Base-by-base conservation (phyloP, 2,329 filamentous ascomycete genomes). In the Phaeosphaeriaceae sp. region DNA sequence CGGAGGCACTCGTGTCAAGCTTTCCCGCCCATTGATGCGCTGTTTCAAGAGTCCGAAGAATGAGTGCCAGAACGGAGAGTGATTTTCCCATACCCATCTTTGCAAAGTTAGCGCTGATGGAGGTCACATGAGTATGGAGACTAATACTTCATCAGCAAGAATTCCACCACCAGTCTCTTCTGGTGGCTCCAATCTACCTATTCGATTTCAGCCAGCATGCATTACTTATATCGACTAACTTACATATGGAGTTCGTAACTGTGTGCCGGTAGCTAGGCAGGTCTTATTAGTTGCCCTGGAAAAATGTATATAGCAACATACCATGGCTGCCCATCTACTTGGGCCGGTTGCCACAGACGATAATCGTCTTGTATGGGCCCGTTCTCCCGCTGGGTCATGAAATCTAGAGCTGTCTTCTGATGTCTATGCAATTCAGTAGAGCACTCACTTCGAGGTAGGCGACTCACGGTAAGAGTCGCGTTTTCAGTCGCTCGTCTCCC, bases 71-170 rank as follows among this genome's bases (percentile, higher is more conserved):
- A 0, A 84, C 80, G 1, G 83, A 83, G 7, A 86, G 74, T 0
- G 85, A 82, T 63, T 88, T 88, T 0, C 86, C 86, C 76, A 87
- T 80, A 0, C 86, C 86, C 85, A 87, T 88, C 31, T 36, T 36
- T 36, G 31, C 11, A 11, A 7, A 13, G 31, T 36, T 11, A 36
- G 31, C 31, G 13, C 7, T 15, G 13, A 13, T 13, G 3, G 31
- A 11, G 7, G 11, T 13, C 13, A 36, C 31, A 13, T 31, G 25
- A 9, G 11, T 36, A 36, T 36, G 11, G 31, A 13, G 31, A 36
- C 3, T 36, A 3, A 13, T 36, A 36, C 31, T 57, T 87, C 85
- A 64, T 88, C 85, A 0, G 85, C 85, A 1, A 88, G 64, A n/a
- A 88, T 83, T 0, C 83, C 84, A 40, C 75, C 81, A 15, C 74